These are phyloP conservation scores for Entophlyctis helioformis DNA, from an alignment of 192 early-diverging fungal genomes.

Conservation along the genomic window DNA sequence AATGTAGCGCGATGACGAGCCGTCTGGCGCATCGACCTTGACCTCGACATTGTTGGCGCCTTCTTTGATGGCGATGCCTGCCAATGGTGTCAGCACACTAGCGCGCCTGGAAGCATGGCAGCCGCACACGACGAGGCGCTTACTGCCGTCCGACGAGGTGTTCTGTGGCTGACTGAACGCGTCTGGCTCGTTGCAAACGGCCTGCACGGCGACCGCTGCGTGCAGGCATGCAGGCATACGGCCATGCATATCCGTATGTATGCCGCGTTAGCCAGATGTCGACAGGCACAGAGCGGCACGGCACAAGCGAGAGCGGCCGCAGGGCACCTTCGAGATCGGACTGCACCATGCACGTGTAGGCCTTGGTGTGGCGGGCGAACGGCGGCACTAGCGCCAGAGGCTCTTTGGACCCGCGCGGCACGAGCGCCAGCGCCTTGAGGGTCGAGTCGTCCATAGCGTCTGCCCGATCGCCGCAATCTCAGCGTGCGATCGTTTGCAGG, in stretches of 20 bases:
- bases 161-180: slow-evolving; percentile 31
- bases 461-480: no score
- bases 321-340: slow-evolving; percentile 18
- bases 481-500: no score
- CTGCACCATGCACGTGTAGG: slow-evolving; percentile 11
- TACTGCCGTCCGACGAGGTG: slow-evolving; percentile 14
- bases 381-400: slow-evolving; percentile 9
- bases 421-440: slow-evolving; percentile 18
- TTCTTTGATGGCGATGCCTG: slow-evolving; percentile 13
- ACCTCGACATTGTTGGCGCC: slow-evolving; percentile 21
- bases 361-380: slow-evolving; percentile 11
- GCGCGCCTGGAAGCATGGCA: neutral
- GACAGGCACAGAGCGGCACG: neutral
- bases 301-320: no score
- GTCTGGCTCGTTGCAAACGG: slow-evolving; percentile 23
- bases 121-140: neutral
- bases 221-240: neutral
- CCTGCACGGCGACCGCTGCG: slow-evolving; percentile 14
- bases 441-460: slow-evolving; percentile 46
- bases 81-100: neutral
- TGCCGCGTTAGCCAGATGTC: neutral
- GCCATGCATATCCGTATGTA: neutral
- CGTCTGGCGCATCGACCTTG: slow-evolving; percentile 34
- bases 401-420: slow-evolving; percentile 2
- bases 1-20: slow-evolving; percentile 19